Evolutionary conservation across 2,329 filamentous ascomycete genomes (phyloP).

Genomic region (Hypoxylon sp.): DNA sequence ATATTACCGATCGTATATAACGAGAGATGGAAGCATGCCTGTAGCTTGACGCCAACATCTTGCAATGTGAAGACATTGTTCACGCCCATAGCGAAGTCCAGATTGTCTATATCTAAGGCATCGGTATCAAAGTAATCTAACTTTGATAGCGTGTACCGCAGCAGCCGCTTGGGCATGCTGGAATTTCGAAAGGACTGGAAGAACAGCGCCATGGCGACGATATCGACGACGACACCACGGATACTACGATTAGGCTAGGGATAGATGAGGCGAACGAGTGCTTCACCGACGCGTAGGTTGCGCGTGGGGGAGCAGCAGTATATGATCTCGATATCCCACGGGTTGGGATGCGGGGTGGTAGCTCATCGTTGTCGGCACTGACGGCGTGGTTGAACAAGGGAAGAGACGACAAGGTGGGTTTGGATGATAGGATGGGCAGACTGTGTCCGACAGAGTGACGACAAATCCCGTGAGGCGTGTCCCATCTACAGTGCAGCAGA

Average conservation of each 20-base stretch:
- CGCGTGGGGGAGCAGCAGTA: constrained; percentile 46
- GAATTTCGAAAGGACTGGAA: constrained; percentile 76
- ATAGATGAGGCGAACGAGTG: constrained; percentile 21
- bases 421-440: constrained; percentile 22
- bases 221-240: constrained; percentile 21
- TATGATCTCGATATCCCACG: constrained; percentile 52
- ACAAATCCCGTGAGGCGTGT: constrained; percentile 19
- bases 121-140: constrained; percentile 91
- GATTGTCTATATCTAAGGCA: constrained; percentile 85
- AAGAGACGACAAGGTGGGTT: constrained; percentile 6
- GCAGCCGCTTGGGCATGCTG: constrained; percentile 88
- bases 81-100: constrained; percentile 87
- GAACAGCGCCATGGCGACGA: constrained; percentile 76
- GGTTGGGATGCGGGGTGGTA: constrained; percentile 53
- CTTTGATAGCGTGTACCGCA: constrained; percentile 86
- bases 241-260: constrained; percentile 10
- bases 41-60: constrained; percentile 84
- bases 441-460: constrained; percentile 18
- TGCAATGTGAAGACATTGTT: constrained; percentile 87
- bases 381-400: constrained; percentile 31
- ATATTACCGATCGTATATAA: constrained; percentile 2
- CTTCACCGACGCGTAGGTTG: constrained; percentile 48
- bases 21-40: constrained; percentile 67
- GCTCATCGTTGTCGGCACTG: constrained; percentile 52
- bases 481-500: constrained; percentile 19